phyloP scores from a whole-genome alignment of 2,329 filamentous ascomycete species.

The Trematosphaeria pertusa region DNA sequence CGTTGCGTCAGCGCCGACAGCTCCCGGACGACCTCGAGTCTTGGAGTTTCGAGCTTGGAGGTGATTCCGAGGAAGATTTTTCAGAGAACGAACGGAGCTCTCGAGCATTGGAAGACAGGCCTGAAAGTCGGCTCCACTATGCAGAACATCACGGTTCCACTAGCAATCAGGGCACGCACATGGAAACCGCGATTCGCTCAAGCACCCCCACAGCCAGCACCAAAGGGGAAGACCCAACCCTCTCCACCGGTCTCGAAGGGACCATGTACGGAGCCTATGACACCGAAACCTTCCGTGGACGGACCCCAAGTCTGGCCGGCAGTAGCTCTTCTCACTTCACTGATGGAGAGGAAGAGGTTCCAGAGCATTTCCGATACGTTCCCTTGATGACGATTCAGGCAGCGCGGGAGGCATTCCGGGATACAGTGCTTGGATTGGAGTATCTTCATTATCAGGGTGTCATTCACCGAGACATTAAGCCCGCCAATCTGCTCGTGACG shows the following conservation, averaged over 20 bases:
- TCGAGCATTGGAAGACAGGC: constrained; percentile 32
- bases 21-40: constrained; percentile 61
- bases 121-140: constrained; percentile 25
- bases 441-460: constrained; percentile 72
- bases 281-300: constrained; percentile 62
- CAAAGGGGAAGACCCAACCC: constrained; percentile 10
- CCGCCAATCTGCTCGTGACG: constrained; percentile 87
- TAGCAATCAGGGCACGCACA: constrained; percentile 31
- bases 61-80: constrained; percentile 62
- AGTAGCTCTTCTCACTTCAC: constrained; percentile 68
- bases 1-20: constrained; percentile 42
- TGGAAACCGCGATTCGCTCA: constrained; percentile 46
- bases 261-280: constrained; percentile 80
- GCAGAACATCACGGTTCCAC: constrained; percentile 27
- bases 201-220: constrained; percentile 26
- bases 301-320: constrained; percentile 81
- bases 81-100: constrained; percentile 36
- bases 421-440: constrained; percentile 90
- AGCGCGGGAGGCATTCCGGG: constrained; percentile 84
- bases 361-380: constrained; percentile 91
- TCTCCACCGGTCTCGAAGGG: constrained; percentile 69
- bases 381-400: constrained; percentile 89
- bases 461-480: constrained; percentile 60
- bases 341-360: constrained; percentile 62
- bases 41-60: constrained; percentile 87